These are phyloP conservation scores for Hymenoscyphus fructigenus DNA, from an alignment of 2,329 filamentous ascomycete genomes.

Conservation along the genomic window DNA sequence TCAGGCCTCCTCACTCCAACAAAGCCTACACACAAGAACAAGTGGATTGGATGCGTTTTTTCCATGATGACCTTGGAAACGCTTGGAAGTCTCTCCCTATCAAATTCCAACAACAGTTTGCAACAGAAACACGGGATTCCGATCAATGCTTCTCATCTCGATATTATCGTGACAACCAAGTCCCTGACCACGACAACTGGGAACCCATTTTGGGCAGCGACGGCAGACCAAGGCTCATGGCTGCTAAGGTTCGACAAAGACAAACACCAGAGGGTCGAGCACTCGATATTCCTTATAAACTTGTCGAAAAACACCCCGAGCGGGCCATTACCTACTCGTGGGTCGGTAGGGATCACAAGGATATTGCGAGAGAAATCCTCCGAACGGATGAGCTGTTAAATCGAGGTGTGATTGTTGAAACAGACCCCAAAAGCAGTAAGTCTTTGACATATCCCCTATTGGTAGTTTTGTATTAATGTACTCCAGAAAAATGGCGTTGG, in stretches of 20 bases:
- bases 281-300: conserved; percentile 13
- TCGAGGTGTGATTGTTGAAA: not conserved
- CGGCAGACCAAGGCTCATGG: not conserved
- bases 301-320: conserved; percentile 19
- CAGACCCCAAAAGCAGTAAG: not conserved
- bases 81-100: conserved; percentile 9
- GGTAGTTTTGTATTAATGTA: conserved; percentile 3
- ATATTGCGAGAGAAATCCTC: conserved; percentile 8
- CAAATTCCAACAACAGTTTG: conserved; percentile 10
- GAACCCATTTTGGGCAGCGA: conserved; percentile 6
- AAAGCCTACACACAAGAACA: conserved; percentile 18
- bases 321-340: conserved; percentile 16
- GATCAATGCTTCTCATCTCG: conserved; percentile 23
- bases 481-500: conserved; percentile 16
- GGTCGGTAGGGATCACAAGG: conserved; percentile 18
- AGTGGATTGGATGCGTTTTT: conserved; percentile 18
- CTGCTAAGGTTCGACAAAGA: conserved; percentile 13
- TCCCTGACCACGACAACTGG: conserved; percentile 13
- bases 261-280: conserved; percentile 11
- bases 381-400: not conserved
- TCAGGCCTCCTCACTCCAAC: conserved; percentile 13
- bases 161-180: conserved; percentile 19
- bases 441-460: not conserved
- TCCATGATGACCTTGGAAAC: conserved; percentile 16
- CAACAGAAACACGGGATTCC: conserved; percentile 11